Base-by-base conservation (phyloP, 1,139 yeast species). In the Lodderomyces metapsilosis region DNA sequence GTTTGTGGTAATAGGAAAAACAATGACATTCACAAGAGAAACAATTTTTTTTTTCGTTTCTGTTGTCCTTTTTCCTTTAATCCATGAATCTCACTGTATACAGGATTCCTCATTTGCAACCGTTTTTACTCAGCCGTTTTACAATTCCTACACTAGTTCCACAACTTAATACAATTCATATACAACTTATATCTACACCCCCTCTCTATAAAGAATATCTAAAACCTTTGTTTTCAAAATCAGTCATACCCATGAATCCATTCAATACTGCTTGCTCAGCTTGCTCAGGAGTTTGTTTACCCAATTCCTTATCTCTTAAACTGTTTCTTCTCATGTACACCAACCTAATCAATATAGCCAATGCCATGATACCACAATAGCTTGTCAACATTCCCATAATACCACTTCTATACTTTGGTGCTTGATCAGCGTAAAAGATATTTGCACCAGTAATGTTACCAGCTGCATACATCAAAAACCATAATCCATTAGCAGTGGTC, bases 161-260 rank as follows among this genome's bases (percentile, higher is more conserved):
- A n/a, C n/a, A n/a, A n/a, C n/a, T n/a, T n/a, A n/a, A 23, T 4
- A 23, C 25, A 23, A 8, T 10, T 23, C 25, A 23, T 23, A 23
- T 23, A 24, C 27, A 24, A 25, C 30, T 25, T 16, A 25, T n/a
- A 7, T 23, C 25, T 23, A 23, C n/a, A n/a, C n/a, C n/a, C n/a
- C n/a, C n/a, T n/a, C n/a, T n/a, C n/a, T n/a, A 41, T 17, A 37
- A 33, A 13, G 36, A 33, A 41, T 63, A 64, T 44, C 68, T 54
- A 43, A 62, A 64, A 10, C 64, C 64, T 15, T 43, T 44, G 43
- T 64, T 64, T 47, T 64, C 65, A 39, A 49, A 54, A 45, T 65
- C 71, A 11, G 69, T 64, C 47, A 52, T 43, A 39, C 63, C 70
- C 43, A 58, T 57, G 47, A 64, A 64, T 12, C 70, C 71, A 41